Evolutionary conservation across 2,329 filamentous ascomycete species (phyloP).

Genomic region (Fusarium floridanum): DNA sequence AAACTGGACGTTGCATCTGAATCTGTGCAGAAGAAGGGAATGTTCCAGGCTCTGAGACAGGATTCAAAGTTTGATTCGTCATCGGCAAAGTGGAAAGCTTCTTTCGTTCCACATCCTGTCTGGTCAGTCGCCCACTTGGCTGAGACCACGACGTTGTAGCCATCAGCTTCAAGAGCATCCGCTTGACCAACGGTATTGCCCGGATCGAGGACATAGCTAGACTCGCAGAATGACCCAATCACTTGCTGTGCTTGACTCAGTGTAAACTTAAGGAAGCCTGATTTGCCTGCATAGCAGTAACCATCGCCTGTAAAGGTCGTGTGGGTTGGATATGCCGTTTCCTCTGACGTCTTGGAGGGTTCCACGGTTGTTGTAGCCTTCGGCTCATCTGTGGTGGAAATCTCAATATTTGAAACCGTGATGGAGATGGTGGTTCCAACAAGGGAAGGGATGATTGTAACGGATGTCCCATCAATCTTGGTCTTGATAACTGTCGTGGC

Average conservation of each 20-base stretch:
- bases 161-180: slow-evolving; percentile 1
- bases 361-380: slow-evolving; percentile 14
- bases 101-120: slow-evolving; percentile 9
- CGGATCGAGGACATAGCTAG: slow-evolving; percentile 19
- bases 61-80: neutral
- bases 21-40: neutral
- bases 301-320: slow-evolving; percentile 8
- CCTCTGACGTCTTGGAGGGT: neutral
- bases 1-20: neutral
- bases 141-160: slow-evolving; percentile 14
- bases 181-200: slow-evolving; percentile 7
- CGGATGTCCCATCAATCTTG: neutral
- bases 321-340: slow-evolving; percentile 16
- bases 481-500: slow-evolving; percentile 7
- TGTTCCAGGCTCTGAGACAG: neutral
- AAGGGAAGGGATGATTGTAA: neutral
- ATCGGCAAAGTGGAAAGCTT: slow-evolving; percentile 13
- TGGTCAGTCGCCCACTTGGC: slow-evolving; percentile 26
- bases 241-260: slow-evolving; percentile 1
- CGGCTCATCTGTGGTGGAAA: neutral
- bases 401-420: neutral
- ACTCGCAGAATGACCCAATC: slow-evolving; percentile 19
- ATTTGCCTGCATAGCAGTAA: neutral
- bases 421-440: neutral
- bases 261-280: neutral